A percentile compares a stretch with the other conserved stretches of the same genome.
phyloP scores from a whole-genome alignment of 1,284 basidiomycete species.

The Violaceomyces palustris region DNA sequence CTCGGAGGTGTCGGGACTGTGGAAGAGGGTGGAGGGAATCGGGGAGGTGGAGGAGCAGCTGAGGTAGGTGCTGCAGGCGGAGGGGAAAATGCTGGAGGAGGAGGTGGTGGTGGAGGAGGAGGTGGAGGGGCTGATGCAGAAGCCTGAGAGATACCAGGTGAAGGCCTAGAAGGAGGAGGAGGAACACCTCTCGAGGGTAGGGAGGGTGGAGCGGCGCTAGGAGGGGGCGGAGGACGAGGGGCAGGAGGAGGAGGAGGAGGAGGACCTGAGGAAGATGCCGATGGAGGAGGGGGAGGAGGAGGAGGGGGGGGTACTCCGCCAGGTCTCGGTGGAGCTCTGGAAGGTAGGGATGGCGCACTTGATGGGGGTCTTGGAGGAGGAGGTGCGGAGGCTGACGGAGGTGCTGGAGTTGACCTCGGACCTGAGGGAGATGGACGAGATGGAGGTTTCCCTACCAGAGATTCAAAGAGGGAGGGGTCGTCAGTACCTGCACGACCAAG shows the following conservation, averaged over 20 bases:
- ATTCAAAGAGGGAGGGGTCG: no score
- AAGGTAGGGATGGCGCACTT: neutral
- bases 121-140: conserved; percentile 4
- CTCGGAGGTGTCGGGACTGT: conserved; percentile 1
- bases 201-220: conserved; percentile 14
- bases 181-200: conserved; percentile 21
- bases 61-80: conserved; percentile 15
- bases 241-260: conserved; percentile 15
- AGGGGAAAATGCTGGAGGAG: neutral
- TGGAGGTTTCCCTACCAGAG: no score
- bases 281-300: conserved; percentile 6
- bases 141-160: conserved; percentile 12
- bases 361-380: neutral
- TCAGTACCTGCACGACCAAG: no score
- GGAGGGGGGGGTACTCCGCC: conserved; percentile 10
- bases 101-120: conserved; percentile 12
- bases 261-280: conserved; percentile 9
- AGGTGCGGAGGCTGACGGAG: no score
- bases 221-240: conserved; percentile 20
- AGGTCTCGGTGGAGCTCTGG: conserved; percentile 19
- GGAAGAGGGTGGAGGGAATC: conserved; percentile 8
- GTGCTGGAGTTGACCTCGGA: neutral
- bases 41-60: neutral
- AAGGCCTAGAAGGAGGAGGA: conserved; percentile 20
- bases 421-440: conserved; percentile 1